These are phyloP conservation scores for Licmophora abbreviata DNA, from an alignment of 108 stramenopile genomes.

Conservation along the genomic window DNA sequence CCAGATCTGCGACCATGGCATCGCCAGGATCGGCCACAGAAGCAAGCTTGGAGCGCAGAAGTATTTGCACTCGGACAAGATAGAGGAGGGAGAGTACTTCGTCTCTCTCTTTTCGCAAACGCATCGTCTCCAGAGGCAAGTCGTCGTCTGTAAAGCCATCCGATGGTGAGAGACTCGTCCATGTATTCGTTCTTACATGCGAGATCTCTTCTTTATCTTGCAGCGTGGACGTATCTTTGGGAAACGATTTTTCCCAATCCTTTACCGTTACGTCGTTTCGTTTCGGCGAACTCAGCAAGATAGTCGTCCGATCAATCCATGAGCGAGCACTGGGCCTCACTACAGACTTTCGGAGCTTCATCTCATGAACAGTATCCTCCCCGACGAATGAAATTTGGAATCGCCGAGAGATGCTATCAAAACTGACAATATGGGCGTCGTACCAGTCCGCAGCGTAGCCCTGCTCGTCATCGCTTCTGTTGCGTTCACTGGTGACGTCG, in stretches of 20 bases:
- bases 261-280: not conserved
- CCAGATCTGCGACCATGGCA: slow-evolving; percentile 19
- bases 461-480: slow-evolving; percentile 10
- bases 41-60: slow-evolving; percentile 47
- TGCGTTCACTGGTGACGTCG: not conserved
- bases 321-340: slow-evolving; percentile 63
- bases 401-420: slow-evolving; percentile 9
- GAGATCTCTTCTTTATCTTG: slow-evolving; percentile 29
- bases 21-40: slow-evolving; percentile 31
- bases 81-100: slow-evolving; percentile 13
- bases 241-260: slow-evolving; percentile 21
- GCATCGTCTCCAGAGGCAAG: not conserved
- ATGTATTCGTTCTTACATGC: slow-evolving; percentile 1
- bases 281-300: slow-evolving; percentile 25
- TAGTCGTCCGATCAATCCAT: slow-evolving; percentile 57
- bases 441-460: slow-evolving; percentile 60
- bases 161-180: not conserved
- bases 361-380: slow-evolving; percentile 49
- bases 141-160: too few species aligned
- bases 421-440: slow-evolving; percentile 47
- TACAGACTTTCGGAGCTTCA: slow-evolving; percentile 38
- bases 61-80: slow-evolving; percentile 34
- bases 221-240: slow-evolving; percentile 38
- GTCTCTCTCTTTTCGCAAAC: slow-evolving; percentile 12
- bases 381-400: slow-evolving; percentile 61